Percentiles rank a stretch among this genome's conserved stretches.
Conservation (phyloP, 176 grass and related monocot genomes). For the Juncus effusus region DNA sequence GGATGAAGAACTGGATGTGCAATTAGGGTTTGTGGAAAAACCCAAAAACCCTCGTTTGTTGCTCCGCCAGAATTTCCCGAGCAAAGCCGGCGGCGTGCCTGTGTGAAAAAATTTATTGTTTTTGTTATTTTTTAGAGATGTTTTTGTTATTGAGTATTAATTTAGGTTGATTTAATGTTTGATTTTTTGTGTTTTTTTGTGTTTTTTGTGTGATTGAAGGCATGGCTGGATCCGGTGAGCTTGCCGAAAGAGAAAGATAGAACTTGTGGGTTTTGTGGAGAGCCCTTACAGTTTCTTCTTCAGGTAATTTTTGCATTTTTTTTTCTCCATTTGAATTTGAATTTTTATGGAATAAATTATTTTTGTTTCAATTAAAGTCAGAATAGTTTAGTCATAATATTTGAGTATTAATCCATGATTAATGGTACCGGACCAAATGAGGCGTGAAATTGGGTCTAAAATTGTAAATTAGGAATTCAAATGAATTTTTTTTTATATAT, state of each 20-base stretch:
- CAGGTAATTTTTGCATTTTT: conserved; percentile 41
- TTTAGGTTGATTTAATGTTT: background rate
- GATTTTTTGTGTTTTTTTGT: background rate
- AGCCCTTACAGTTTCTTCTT: conserved; percentile 78
- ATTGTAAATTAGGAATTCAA: too few relatives aligned
- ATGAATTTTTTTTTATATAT: conserved; percentile 2
- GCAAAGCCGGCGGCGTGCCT: conserved; percentile 72
- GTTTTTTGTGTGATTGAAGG: conserved; percentile 27
- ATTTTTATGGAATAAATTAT: background rate
- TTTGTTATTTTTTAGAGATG: background rate
- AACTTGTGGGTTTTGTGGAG: conserved; percentile 62
- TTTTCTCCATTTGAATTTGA: background rate
- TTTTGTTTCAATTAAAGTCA: too few relatives aligned
- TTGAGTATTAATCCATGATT: too few relatives aligned
- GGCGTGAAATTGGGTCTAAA: too few relatives aligned
- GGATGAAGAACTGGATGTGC: conserved; percentile 42
- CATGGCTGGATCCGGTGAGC: conserved; percentile 77
- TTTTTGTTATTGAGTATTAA: too few relatives aligned
- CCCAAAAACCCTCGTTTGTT: conserved; percentile 43
- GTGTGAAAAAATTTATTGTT: conserved; percentile 11
- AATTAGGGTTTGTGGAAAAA: conserved; percentile 59
- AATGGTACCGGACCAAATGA: too few relatives aligned
- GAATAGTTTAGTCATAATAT: too few relatives aligned
- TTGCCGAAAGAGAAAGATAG: conserved; percentile 43
- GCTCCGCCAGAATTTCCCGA: conserved; percentile 71